Evolutionary conservation across 305 asterid species (phyloP).

Genomic region (Rubia peregrina): DNA sequence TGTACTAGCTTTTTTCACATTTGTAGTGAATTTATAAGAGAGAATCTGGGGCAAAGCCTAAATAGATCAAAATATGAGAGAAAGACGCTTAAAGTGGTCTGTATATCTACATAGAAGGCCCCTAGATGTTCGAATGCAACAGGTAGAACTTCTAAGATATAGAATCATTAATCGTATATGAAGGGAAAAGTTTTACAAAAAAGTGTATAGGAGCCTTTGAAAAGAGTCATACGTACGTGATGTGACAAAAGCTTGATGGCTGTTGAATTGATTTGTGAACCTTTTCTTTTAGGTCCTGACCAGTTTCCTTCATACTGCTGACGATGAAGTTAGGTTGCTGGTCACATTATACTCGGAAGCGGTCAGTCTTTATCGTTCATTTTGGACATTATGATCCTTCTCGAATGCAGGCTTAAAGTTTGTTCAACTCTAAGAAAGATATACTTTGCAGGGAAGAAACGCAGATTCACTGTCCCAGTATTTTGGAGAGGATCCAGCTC

Average conservation of each 20-base stretch:
- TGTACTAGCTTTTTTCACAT: no score
- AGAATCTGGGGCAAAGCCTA: no score
- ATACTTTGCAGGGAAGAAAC: slow-evolving; percentile 74
- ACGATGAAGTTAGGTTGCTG: slow-evolving; percentile 92
- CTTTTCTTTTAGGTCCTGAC: slow-evolving; percentile 57
- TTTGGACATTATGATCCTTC: neutral
- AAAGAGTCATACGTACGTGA: neutral
- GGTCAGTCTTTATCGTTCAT: slow-evolving; percentile 45
- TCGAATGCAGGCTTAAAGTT: neutral
- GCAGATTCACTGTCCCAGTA: slow-evolving; percentile 90
- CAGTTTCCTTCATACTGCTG: slow-evolving; percentile 77
- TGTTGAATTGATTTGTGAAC: slow-evolving; percentile 17
- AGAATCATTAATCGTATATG: neutral
- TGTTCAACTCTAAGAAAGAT: slow-evolving; percentile 18
- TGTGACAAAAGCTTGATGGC: neutral
- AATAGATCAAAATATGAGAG: neutral
- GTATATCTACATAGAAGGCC: neutral
- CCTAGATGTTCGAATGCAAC: neutral
- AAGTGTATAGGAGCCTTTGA: neutral
- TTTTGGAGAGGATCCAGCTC: slow-evolving; percentile 98
- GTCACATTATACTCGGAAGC: slow-evolving; percentile 85
- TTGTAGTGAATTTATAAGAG: no score
- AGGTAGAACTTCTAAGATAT: neutral
- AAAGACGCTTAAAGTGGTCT: neutral
- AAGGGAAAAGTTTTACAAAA: neutral